Percentiles rank a stretch among this genome's conserved stretches.
phyloP scores from a whole-genome alignment of 129 eudicot species.

The Centrapalus pauciflorus region DNA sequence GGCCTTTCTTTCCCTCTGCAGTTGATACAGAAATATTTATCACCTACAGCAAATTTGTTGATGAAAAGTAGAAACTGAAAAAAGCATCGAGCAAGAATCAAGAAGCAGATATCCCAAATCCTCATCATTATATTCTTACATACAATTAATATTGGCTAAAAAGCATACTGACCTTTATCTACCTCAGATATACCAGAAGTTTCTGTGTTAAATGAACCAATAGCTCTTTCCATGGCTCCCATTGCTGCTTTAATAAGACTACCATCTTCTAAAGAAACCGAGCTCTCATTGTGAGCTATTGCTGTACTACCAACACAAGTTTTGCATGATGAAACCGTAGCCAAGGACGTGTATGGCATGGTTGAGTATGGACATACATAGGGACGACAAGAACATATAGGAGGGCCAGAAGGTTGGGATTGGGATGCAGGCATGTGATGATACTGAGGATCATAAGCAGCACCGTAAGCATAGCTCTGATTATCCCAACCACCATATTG shows the following conservation, averaged over 20 bases:
- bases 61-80: not conserved
- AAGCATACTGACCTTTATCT: conserved; percentile 32
- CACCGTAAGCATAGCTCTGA: conserved; percentile 31
- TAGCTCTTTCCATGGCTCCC: conserved; percentile 66
- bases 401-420: conserved; percentile 42
- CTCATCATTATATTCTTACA: not conserved
- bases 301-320: conserved; percentile 27
- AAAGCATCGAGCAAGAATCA: not conserved
- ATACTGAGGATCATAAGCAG: conserved; percentile 43
- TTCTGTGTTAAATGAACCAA: conserved; percentile 30
- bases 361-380: conserved; percentile 53
- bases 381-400: conserved; percentile 43
- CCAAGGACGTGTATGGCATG: conserved; percentile 35
- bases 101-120: not conserved
- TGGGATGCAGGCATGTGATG: conserved; percentile 42
- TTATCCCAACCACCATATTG: conserved; percentile 52
- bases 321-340: conserved; percentile 25
- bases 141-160: not conserved
- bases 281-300: conserved; percentile 16
- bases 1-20: conserved; percentile 40
- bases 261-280: conserved; percentile 31
- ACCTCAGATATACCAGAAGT: conserved; percentile 21
- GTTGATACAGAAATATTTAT: conserved; percentile 4
- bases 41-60: not conserved
- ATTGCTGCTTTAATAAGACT: conserved; percentile 49